Conservation (phyloP, 305 asterid species). For the Striga hermonthica region DNA sequence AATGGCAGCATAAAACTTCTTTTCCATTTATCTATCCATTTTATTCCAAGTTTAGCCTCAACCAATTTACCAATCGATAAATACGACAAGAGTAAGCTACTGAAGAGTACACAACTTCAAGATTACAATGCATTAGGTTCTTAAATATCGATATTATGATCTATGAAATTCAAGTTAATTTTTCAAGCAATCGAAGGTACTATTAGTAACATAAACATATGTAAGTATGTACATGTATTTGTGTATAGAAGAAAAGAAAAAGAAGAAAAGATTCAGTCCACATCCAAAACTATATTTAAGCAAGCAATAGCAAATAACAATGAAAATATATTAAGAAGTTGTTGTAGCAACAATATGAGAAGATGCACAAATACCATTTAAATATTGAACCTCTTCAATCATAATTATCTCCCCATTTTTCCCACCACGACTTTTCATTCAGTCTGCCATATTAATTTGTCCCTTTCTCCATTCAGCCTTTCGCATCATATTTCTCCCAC, state of each 20-base stretch:
- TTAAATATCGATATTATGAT: constrained; percentile 2
- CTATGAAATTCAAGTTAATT: no score
- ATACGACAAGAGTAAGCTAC: constrained; percentile 7
- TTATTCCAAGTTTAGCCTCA: constrained; percentile 92
- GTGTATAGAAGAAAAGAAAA: not conserved
- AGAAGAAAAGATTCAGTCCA: not conserved
- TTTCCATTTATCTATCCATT: constrained; percentile 99
- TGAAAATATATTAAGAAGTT: constrained; percentile 11
- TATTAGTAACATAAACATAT: no score
- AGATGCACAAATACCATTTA: constrained; percentile 61
- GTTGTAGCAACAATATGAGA: not conserved
- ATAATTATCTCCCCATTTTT: constrained; percentile 97
- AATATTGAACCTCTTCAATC: constrained; percentile 97
- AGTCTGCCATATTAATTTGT: constrained; percentile 93
- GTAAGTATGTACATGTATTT: not conserved
- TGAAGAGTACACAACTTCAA: constrained; percentile 11
- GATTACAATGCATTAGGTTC: constrained; percentile 16
- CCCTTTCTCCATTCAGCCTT: constrained; percentile 98
- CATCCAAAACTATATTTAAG: no score
- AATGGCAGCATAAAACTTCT: constrained; percentile 81
- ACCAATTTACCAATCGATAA: constrained; percentile 95
- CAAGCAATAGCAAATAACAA: constrained; percentile 8
- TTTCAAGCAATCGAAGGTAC: no score
- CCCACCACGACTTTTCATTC: constrained; percentile 99
- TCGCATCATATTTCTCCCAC: constrained; percentile 99